Evolutionary conservation across 768 basidiomycete genomes (phyloP).

Genomic region (Mycena olivaceomarginata): DNA sequence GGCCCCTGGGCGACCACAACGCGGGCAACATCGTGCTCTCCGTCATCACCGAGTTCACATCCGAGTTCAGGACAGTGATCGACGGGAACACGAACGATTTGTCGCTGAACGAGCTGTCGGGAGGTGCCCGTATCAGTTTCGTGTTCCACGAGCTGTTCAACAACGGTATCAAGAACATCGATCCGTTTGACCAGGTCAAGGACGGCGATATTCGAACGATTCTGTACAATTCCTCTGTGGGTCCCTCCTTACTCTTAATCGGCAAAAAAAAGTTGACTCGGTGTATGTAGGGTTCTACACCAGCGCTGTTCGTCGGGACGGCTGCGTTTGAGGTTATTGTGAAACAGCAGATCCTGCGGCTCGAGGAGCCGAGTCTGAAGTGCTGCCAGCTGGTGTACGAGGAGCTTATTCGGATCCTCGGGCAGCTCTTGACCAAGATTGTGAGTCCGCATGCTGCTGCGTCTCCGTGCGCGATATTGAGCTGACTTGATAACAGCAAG

Average conservation of each 20-base stretch:
- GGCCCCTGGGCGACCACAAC: constrained; percentile 91
- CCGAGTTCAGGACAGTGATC: constrained; percentile 97
- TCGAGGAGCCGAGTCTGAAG: constrained; percentile 95
- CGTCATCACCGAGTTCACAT: constrained; percentile 99
- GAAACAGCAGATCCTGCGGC: constrained; percentile 98
- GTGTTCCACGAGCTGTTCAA: constrained; percentile 99
- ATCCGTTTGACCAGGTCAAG: constrained; percentile 99
- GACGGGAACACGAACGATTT: constrained; percentile 99
- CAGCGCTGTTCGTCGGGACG: constrained; percentile 96
- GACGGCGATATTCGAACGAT: constrained; percentile 98
- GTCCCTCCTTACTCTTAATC: constrained; percentile 48
- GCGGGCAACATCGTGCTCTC: constrained; percentile 94
- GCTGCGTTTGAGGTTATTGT: constrained; percentile 99
- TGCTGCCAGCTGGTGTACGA: constrained; percentile 98
- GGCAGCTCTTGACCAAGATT: constrained; percentile 92
- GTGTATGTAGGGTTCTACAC: constrained; percentile 90
- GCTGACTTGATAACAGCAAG: constrained; percentile 74
- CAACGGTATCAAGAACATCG: constrained; percentile 95
- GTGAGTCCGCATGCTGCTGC: constrained; percentile 65
- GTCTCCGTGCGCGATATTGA: constrained; percentile 2
- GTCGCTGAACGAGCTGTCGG: constrained; percentile 96
- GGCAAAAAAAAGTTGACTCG: neutral
- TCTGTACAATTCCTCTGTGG: constrained; percentile 96
- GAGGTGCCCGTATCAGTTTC: constrained; percentile 98
- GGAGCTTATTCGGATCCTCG: constrained; percentile 96